Base-by-base conservation (phyloP, 345 rosid genomes). In the Reutealis trisperma region DNA sequence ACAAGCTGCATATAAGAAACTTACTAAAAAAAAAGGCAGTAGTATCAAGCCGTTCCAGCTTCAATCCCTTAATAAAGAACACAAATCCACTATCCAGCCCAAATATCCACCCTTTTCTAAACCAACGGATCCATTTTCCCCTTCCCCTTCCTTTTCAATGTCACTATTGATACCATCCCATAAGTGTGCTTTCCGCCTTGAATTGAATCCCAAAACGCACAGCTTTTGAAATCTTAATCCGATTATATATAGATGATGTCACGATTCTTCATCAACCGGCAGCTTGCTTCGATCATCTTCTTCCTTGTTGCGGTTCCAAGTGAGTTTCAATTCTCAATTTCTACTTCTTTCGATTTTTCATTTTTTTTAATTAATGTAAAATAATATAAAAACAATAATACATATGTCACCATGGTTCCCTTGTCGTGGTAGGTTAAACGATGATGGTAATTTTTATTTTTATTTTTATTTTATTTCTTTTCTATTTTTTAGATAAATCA, bases 1-100 rank as follows among this genome's bases (percentile, higher is more conserved):
- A 83, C 93, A 95, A 42, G 98, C 96, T 5, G 92, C 93, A 34
- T 94, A 91, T 60, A 95, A 71, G 74, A 92, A 90, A 80, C 90
- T 93, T 64, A 92, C 88, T 13, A 95, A 82, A 70, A 88, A 88
- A 69, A 90, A 87, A 80, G n/a, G 94, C 83, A 10, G 91, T 90
- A 0, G 92, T 90, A 60, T 93, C 99, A 1, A 84, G 89, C 18
- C 85, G 87, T 24, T 93, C 97, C 22, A 91, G 62, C 86, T 85
- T 94, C 63, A 94, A 80, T 18, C 95, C 93, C 78, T 86, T 94
- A 5, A 91, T 74, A 30, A 92, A 82, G 78, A 89, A 75, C 45
- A 89, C 77, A 90, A 86, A 82, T 92, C 97, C 70, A 82, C 77
- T 57, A 87, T 75, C 22, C 78, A 80, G 5, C 88, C 94, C n/a